These are phyloP conservation scores for Schizosaccharomyces japonicus DNA, from an alignment of 805 yeast genomes.

Conservation along the genomic window DNA sequence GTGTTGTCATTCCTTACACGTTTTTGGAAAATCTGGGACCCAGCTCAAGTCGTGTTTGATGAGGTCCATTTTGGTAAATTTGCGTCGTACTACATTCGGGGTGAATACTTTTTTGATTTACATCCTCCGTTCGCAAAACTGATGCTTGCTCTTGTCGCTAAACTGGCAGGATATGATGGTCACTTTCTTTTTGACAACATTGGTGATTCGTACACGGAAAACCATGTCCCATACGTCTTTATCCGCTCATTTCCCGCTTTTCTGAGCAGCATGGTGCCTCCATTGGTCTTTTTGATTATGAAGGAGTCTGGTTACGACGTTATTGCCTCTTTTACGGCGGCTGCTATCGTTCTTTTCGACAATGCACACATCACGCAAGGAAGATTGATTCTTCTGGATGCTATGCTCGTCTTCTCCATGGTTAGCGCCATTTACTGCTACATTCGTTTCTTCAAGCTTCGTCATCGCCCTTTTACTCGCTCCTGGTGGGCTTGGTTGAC, in stretches of 20 bases:
- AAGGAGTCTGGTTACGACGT: constrained; percentile 64
- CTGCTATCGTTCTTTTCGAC: constrained; percentile 57
- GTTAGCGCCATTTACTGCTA: constrained; percentile 60
- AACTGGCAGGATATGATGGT: constrained; percentile 77
- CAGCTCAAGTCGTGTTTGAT: constrained; percentile 43
- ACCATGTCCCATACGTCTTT: constrained; percentile 69
- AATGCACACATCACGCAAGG: constrained; percentile 81
- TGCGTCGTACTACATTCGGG: constrained; percentile 39
- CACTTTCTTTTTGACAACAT: constrained; percentile 70
- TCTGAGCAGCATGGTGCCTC: constrained; percentile 64
- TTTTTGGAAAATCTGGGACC: constrained; percentile 48
- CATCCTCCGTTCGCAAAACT: constrained; percentile 97
- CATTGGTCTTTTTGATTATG: constrained; percentile 61
- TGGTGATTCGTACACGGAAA: constrained; percentile 55
- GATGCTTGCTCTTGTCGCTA: constrained; percentile 74
- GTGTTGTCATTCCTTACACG: constrained; percentile 46
- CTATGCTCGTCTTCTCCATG: constrained; percentile 62
- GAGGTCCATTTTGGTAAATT: constrained; percentile 29
- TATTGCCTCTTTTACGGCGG: constrained; percentile 53
- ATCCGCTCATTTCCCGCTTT: constrained; percentile 57
- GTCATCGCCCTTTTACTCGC: constrained; percentile 37
- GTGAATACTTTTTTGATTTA: constrained; percentile 82
- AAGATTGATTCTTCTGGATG: constrained; percentile 73
- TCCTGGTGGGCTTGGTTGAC: constrained; percentile 77
- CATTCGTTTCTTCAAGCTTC: constrained; percentile 51